Evolutionary conservation across 768 basidiomycete species (phyloP).

Genomic region (Nidularia sp.): DNA sequence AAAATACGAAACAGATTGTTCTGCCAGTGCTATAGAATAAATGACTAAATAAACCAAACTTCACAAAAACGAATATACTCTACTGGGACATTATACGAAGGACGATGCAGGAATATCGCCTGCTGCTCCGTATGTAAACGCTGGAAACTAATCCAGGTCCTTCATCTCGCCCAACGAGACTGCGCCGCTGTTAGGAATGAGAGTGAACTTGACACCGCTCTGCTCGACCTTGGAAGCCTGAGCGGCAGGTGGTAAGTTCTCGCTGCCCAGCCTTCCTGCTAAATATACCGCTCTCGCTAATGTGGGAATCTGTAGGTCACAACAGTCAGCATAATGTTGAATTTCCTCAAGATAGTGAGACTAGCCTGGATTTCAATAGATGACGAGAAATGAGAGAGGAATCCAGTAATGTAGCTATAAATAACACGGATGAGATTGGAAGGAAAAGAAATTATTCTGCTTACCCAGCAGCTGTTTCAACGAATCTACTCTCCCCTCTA

Average conservation of each 20-base stretch:
- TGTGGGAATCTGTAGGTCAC: slow-evolving; percentile 34
- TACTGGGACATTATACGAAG: no score
- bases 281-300: slow-evolving; percentile 51
- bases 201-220: slow-evolving; percentile 40
- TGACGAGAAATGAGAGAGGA: slow-evolving; percentile 31
- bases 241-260: slow-evolving; percentile 38
- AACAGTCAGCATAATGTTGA: not conserved
- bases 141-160: not conserved
- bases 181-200: slow-evolving; percentile 53
- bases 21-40: no score
- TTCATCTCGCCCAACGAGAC: slow-evolving; percentile 29
- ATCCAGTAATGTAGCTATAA: slow-evolving; percentile 29
- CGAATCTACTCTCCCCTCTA: slow-evolving; percentile 31
- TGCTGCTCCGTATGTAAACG: no score
- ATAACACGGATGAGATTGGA: not conserved
- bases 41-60: no score
- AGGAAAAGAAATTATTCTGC: slow-evolving; percentile 7
- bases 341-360: not conserved
- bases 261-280: slow-evolving; percentile 53
- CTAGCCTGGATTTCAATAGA: slow-evolving; percentile 42
- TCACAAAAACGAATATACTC: no score
- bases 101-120: no score
- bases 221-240: slow-evolving; percentile 35
- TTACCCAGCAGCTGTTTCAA: slow-evolving; percentile 41
- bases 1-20: no score